Conservation (phyloP, 2,329 filamentous ascomycete species). For the Microthyrium microscopicum region DNA sequence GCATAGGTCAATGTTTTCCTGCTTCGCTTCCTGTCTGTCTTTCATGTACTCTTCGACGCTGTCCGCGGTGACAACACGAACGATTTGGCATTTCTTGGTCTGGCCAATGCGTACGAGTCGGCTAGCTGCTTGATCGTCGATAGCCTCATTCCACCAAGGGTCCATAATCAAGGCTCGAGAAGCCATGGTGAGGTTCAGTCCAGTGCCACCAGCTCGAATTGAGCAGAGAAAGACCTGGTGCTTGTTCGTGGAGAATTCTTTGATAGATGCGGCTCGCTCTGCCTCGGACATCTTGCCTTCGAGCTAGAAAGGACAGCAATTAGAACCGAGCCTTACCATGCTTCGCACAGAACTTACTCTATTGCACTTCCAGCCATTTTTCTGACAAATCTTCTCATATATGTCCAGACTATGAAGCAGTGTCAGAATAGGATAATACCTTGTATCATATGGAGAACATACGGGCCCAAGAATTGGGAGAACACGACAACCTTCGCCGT, state of each 20-base stretch:
- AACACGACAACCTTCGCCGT: conserved; percentile 42
- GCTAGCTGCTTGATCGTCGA: conserved; percentile 47
- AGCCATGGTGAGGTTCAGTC: conserved; percentile 44
- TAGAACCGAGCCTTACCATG: too few species aligned
- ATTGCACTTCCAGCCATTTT: conserved; percentile 32
- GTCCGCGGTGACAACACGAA: conserved; percentile 37
- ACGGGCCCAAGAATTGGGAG: conserved; percentile 35
- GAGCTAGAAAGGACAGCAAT: too few species aligned
- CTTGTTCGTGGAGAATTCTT: conserved; percentile 25
- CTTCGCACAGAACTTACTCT: too few species aligned
- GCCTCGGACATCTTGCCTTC: conserved; percentile 27
- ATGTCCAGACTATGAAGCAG: too few species aligned
- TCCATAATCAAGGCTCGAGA: conserved; percentile 30
- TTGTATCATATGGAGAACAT: too few species aligned
- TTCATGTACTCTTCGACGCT: conserved; percentile 43
- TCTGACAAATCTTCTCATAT: conserved; percentile 29
- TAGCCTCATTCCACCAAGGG: conserved; percentile 41
- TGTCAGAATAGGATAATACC: too few species aligned
- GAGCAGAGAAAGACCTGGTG: conserved; percentile 36
- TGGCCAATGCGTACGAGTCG: conserved; percentile 53
- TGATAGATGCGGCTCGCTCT: conserved; percentile 29
- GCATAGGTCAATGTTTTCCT: conserved; percentile 25
- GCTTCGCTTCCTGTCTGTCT: conserved; percentile 39
- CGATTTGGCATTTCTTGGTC: conserved; percentile 38
- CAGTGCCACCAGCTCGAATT: conserved; percentile 38